These are phyloP conservation scores for Polychytrium aggregatum DNA, from an alignment of 192 early-diverging fungal species.

Conservation along the genomic window DNA sequence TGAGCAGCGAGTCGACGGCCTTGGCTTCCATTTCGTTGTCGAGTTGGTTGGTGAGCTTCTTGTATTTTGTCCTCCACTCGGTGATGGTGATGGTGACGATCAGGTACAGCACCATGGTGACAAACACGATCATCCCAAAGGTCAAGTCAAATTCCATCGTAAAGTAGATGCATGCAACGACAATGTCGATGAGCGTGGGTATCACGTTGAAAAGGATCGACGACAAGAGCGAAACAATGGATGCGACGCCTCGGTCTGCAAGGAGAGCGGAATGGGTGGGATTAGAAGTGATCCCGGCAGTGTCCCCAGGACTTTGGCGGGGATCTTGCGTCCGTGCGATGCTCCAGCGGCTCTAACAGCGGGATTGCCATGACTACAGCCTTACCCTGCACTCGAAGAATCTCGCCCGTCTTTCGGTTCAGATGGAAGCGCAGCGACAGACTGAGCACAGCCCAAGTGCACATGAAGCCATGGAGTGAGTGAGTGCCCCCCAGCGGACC, in stretches of 20 bases:
- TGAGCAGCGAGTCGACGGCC: conserved; percentile 83
- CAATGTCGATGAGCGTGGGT: conserved; percentile 80
- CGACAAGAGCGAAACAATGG: conserved; percentile 51
- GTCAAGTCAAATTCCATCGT: conserved; percentile 47
- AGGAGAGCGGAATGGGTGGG: too few species aligned
- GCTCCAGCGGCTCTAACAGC: too few species aligned
- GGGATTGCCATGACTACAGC: too few species aligned
- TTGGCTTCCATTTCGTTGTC: conserved; percentile 71
- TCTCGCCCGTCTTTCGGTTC: conserved; percentile 88
- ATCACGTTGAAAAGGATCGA: conserved; percentile 85
- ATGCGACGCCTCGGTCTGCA: conserved; percentile 66
- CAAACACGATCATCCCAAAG: conserved; percentile 73
- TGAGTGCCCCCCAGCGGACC: too few species aligned
- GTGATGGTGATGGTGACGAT: conserved; percentile 71
- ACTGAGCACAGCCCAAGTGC: too few species aligned
- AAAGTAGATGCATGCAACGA: conserved; percentile 68
- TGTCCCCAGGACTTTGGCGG: too few species aligned
- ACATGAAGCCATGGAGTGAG: too few species aligned
- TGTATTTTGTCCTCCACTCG: conserved; percentile 57
- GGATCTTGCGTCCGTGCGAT: too few species aligned
- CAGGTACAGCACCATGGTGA: conserved; percentile 83
- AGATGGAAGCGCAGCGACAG: conserved; percentile 88
- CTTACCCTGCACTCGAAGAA: conserved; percentile 91
- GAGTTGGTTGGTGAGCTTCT: conserved; percentile 68
- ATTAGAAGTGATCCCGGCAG: too few species aligned